These are phyloP conservation scores for Colletotrichum scovillei DNA, from an alignment of 2,329 filamentous ascomycete genomes.

Conservation along the genomic window DNA sequence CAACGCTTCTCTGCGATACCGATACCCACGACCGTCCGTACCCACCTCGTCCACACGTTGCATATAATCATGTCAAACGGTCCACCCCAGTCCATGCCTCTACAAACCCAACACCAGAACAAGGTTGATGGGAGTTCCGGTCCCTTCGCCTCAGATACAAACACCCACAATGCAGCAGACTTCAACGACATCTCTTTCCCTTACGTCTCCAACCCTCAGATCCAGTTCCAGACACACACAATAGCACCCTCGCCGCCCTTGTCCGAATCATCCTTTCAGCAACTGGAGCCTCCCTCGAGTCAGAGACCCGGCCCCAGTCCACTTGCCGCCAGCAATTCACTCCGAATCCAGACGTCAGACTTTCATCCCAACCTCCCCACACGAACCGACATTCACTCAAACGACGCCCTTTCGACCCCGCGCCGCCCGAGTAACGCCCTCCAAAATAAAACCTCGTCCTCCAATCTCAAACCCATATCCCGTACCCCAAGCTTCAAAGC, in stretches of 20 bases:
- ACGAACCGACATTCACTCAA: constrained; percentile 45
- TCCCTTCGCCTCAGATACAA: constrained; percentile 33
- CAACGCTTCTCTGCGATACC: constrained; percentile 29
- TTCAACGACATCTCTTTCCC: constrained; percentile 35
- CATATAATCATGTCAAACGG: constrained; percentile 36
- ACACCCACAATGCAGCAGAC: constrained; percentile 29
- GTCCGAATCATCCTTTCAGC: constrained; percentile 38
- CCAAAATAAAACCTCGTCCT: constrained; percentile 54
- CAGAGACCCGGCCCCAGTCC: constrained; percentile 26
- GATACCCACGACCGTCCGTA: constrained; percentile 32
- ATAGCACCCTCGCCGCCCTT: constrained; percentile 51
- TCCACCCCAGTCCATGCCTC: constrained; percentile 35
- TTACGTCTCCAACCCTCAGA: constrained; percentile 38
- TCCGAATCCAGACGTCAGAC: constrained; percentile 53
- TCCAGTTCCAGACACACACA: constrained; percentile 51
- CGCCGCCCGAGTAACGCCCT: constrained; percentile 40
- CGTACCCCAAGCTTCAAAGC: constrained; percentile 72
- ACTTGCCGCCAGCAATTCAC: constrained; percentile 38
- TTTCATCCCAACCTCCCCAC: constrained; percentile 38
- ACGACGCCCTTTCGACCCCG: constrained; percentile 45
- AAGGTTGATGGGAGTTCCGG: constrained; percentile 33
- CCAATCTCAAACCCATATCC: constrained; percentile 63
- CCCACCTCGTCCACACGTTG: constrained; percentile 32
- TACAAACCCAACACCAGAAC: constrained; percentile 24
- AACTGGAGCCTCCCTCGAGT: constrained; percentile 25